Evolutionary conservation across 83 land plant species (phyloP).

Genomic region (Isoetes engelmannii): DNA sequence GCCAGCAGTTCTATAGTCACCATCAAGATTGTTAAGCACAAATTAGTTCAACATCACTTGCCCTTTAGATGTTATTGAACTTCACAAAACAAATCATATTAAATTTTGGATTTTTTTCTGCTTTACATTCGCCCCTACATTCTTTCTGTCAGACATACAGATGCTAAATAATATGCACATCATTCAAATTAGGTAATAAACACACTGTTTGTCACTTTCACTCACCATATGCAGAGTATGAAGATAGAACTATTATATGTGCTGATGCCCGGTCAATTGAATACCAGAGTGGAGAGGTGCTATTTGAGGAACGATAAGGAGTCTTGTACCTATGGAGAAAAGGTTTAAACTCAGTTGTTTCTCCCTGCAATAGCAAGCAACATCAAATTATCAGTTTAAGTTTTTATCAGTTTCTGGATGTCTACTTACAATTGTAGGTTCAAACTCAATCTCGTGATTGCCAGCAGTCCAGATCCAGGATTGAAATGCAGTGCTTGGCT

Average conservation of each 20-base stretch:
- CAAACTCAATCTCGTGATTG: slow-evolving; percentile 10
- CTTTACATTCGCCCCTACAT: no score
- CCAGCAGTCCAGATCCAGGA: slow-evolving; percentile 16
- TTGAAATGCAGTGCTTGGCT: slow-evolving; percentile 21
- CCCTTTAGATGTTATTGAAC: no score
- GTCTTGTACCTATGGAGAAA: slow-evolving; percentile 1
- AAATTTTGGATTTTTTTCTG: no score
- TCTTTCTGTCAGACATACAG: no score
- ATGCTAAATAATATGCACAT: no score
- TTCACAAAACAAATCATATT: no score
- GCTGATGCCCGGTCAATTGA: slow-evolving; percentile 19
- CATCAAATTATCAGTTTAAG: neutral
- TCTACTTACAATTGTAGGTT: neutral
- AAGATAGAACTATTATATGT: slow-evolving; percentile 17
- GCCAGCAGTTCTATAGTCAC: no score
- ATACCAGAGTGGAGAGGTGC: slow-evolving; percentile 16
- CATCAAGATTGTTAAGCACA: no score
- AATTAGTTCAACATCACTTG: no score
- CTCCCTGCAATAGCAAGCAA: slow-evolving; percentile 13
- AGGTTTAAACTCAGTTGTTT: slow-evolving; percentile 15
- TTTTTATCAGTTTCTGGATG: neutral
- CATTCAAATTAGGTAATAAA: no score
- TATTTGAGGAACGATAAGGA: slow-evolving; percentile 7
- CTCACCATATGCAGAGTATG: slow-evolving; percentile 10
- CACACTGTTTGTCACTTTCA: no score